These are phyloP conservation scores for Poa pratensis DNA, from an alignment of 176 grass and related monocot genomes.

Conservation along the genomic window DNA sequence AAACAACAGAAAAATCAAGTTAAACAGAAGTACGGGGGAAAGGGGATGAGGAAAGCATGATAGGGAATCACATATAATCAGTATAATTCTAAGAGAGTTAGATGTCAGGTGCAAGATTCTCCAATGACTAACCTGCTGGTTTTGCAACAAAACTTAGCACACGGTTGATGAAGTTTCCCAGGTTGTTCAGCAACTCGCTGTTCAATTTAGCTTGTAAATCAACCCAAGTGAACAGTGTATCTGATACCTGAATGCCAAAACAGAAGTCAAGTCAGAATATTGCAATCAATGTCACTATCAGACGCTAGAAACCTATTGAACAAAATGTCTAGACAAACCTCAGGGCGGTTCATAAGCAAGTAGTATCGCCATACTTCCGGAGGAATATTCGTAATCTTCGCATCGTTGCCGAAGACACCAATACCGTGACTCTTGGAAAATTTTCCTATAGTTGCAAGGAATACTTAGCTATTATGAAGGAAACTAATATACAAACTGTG, in stretches of 20 bases:
- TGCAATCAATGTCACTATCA: conserved; percentile 19
- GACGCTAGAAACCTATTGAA: conserved; percentile 39
- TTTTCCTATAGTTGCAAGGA: conserved; percentile 60
- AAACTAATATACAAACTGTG: conserved; percentile 24
- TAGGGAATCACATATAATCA: conserved; percentile 8
- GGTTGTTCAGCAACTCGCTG: conserved; percentile 76
- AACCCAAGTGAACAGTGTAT: conserved; percentile 92
- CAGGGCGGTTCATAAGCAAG: conserved; percentile 90
- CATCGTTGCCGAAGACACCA: conserved; percentile 97
- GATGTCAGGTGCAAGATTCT: conserved; percentile 26
- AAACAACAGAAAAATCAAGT: conserved; percentile 29
- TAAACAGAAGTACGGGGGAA: conserved; percentile 1
- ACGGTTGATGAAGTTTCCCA: conserved; percentile 93
- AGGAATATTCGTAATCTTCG: conserved; percentile 83
- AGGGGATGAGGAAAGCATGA: conserved; percentile 24
- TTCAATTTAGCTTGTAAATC: conserved; percentile 96
- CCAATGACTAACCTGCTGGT: conserved; percentile 64
- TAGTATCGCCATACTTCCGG: conserved; percentile 97
- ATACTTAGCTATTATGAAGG: conserved; percentile 31
- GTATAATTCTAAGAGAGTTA: conserved; percentile 28
- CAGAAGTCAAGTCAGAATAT: conserved; percentile 38
- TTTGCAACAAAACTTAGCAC: conserved; percentile 94
- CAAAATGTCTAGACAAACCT: conserved; percentile 59
- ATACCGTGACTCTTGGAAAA: conserved; percentile 94
- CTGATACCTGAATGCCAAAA: conserved; percentile 67